These are phyloP conservation scores for Pleurotus platypus DNA, from an alignment of 768 basidiomycete genomes.

Conservation along the genomic window DNA sequence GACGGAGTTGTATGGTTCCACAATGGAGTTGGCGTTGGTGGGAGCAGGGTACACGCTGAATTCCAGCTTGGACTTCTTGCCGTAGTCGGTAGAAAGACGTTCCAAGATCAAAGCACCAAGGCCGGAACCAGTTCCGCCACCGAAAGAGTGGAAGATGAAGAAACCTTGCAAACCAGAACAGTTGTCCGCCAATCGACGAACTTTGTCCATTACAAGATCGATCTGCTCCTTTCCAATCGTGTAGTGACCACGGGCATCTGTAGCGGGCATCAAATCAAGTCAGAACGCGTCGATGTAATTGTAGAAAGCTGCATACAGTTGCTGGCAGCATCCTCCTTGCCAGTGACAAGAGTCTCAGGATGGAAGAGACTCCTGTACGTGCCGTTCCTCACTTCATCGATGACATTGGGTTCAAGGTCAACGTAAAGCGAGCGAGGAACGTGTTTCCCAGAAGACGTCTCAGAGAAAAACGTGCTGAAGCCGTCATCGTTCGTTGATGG, in stretches of 20 bases:
- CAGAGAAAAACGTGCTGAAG: slow-evolving; percentile 99
- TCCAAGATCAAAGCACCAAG: slow-evolving; percentile 98
- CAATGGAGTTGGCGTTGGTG: slow-evolving; percentile 91
- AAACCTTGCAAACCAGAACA: slow-evolving; percentile 98
- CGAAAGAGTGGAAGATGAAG: slow-evolving; percentile 99
- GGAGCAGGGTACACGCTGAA: slow-evolving; percentile 98
- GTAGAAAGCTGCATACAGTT: slow-evolving; percentile 63
- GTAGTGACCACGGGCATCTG: slow-evolving; percentile 98
- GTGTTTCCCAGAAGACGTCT: slow-evolving; percentile 94
- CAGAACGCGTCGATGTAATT: slow-evolving; percentile 1
- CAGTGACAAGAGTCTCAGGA: slow-evolving; percentile 96
- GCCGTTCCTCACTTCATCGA: slow-evolving; percentile 95
- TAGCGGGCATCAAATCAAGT: background rate
- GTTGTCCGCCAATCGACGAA: slow-evolving; percentile 96
- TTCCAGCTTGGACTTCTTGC: slow-evolving; percentile 99
- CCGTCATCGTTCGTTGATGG: slow-evolving; percentile 79
- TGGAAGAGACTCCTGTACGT: slow-evolving; percentile 97
- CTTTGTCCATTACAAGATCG: slow-evolving; percentile 94
- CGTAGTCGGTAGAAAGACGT: slow-evolving; percentile 96
- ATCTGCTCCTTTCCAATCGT: slow-evolving; percentile 99
- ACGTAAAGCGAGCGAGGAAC: slow-evolving; percentile 98
- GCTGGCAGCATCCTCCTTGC: slow-evolving; percentile 99
- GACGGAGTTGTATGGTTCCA: slow-evolving; percentile 98
- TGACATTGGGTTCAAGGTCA: slow-evolving; percentile 95
- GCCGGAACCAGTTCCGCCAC: slow-evolving; percentile 98